Base-by-base conservation (phyloP, 1,139 yeast genomes). In the Komagataea norvegica region DNA sequence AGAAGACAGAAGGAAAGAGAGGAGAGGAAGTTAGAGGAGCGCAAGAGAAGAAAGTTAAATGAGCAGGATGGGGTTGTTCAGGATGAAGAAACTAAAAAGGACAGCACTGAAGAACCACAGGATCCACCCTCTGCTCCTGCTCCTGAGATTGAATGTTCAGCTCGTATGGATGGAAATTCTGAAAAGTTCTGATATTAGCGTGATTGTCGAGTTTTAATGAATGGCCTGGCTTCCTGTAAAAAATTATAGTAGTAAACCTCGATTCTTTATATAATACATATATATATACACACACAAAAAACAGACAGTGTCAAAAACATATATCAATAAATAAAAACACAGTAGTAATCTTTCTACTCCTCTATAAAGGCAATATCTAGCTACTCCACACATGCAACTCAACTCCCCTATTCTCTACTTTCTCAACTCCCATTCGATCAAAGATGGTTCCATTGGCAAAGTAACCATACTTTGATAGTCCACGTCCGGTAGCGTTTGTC, bases 391-490 rank as follows among this genome's bases (percentile, higher is more conserved):
- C n/a, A n/a, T n/a, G n/a, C n/a, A n/a, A n/a, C n/a, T n/a, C n/a
- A n/a, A n/a, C n/a, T 13, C 5, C 13, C 26, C 8, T 13, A 14
- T n/a, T 9, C 9, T 25, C 32, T 40, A 39, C 20, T 51, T 40
- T 68, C 86, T 75, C 64, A 74, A 74, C 59, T 79, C 82, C 93
- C 94, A 88, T 35, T 70, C 67, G 47, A 89, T 79, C 36, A 71
- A 66, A 23, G 96, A 91, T 36, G 96, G 96, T 36, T 70, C 74
- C 48, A 68, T 59, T 37, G 98, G 97, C 55, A 91, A 74, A 21
- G 96, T 86, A 39, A 91, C 96, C 98, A 91, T 91, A 37, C 93
- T 80, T 48, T 82, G 79, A 65, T 79, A 89, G 63, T 91, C 97
- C 42, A 85, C 79, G 13, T 66, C 69, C 34, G 98, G 97, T 24